Conservation (phyloP, 2,329 filamentous ascomycete genomes). For the Delphinella strobiligena region DNA sequence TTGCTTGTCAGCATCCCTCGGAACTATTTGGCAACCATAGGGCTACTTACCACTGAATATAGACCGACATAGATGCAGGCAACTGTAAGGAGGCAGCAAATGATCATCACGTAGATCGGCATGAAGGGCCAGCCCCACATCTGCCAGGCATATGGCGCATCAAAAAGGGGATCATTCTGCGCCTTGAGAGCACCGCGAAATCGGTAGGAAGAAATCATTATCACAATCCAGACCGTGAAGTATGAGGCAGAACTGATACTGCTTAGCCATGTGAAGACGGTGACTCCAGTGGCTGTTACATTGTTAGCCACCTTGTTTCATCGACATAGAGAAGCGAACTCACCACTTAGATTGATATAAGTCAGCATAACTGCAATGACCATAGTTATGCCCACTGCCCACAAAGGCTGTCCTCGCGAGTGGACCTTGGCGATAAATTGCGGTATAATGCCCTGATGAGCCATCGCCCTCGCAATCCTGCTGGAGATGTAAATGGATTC, state of each 20-base stretch:
- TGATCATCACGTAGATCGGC: slow-evolving; percentile 55
- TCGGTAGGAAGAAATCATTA: slow-evolving; percentile 59
- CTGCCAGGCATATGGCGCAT: slow-evolving; percentile 58
- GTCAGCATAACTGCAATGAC: slow-evolving; percentile 52
- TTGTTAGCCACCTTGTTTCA: no score
- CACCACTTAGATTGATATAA: slow-evolving; percentile 49
- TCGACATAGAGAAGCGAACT: slow-evolving; percentile 55
- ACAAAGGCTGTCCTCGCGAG: slow-evolving; percentile 32
- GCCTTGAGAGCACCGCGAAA: slow-evolving; percentile 55
- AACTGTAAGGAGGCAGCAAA: slow-evolving; percentile 25
- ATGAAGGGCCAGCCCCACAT: slow-evolving; percentile 56
- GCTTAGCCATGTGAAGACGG: slow-evolving; percentile 62
- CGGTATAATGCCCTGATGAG: slow-evolving; percentile 33
- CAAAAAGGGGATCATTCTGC: slow-evolving; percentile 55
- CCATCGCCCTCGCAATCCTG: slow-evolving; percentile 57
- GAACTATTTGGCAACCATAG: slow-evolving; percentile 51
- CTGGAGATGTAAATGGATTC: slow-evolving; percentile 41
- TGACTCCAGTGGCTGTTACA: slow-evolving; percentile 48
- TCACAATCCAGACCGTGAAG: slow-evolving; percentile 62
- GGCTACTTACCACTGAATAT: slow-evolving; percentile 36
- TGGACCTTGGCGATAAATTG: slow-evolving; percentile 29
- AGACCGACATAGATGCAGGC: neutral
- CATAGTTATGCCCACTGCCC: slow-evolving; percentile 30
- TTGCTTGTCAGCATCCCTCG: slow-evolving; percentile 29
- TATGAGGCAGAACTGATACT: slow-evolving; percentile 39